phyloP scores from a whole-genome alignment of 208 protist species.

The Trichomonas gallinae region DNA sequence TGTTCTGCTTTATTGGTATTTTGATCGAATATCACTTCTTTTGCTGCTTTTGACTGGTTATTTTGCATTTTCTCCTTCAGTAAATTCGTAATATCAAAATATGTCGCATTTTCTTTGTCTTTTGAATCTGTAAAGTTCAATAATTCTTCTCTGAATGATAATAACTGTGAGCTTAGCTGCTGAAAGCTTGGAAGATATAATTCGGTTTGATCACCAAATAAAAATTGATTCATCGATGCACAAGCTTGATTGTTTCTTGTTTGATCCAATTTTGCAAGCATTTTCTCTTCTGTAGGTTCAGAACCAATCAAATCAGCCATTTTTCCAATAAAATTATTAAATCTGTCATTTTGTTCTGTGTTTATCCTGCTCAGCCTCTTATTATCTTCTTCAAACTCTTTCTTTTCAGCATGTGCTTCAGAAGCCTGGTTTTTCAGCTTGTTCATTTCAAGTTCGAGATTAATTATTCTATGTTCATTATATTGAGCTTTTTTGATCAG shows the following conservation, averaged over 20 bases:
- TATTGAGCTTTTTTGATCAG: not conserved
- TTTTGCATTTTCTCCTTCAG: not conserved
- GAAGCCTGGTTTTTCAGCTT: not conserved
- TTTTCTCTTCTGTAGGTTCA: not conserved
- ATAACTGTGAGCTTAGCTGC: not conserved
- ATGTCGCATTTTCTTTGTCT: not conserved
- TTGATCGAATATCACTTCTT: not conserved
- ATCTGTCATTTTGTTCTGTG: not conserved
- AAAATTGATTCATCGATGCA: not conserved
- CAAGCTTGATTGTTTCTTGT: not conserved
- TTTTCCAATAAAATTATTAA: not conserved
- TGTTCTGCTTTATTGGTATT: not conserved
- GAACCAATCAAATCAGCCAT: not conserved
- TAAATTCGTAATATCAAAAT: not conserved
- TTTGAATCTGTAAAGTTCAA: not conserved
- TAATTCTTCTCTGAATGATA: not conserved
- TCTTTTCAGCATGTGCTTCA: not conserved
- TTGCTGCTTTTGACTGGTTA: not conserved
- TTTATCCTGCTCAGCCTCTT: not conserved
- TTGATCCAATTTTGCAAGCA: not conserved
- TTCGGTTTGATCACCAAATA: not conserved
- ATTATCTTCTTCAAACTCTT: not conserved
- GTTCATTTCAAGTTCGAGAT: not conserved
- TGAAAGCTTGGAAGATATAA: not conserved
- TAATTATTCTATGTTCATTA: not conserved